Conservation (phyloP, 2,329 filamentous ascomycete genomes). For the Colletotrichum caudatum region DNA sequence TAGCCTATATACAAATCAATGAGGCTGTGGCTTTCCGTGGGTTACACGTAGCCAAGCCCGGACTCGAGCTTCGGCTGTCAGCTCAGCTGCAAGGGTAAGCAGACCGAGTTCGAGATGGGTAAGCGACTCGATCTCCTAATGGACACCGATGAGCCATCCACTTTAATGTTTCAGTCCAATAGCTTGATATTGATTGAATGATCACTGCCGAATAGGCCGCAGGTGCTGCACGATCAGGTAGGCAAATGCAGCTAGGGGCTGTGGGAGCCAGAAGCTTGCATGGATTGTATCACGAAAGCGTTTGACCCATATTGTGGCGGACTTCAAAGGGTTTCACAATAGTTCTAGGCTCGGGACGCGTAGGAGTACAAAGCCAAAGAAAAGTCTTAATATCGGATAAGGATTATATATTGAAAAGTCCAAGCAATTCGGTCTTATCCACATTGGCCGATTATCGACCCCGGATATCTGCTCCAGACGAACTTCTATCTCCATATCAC, state of each 20-base stretch:
- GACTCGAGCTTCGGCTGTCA: not conserved
- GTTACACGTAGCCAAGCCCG: conserved; percentile 6
- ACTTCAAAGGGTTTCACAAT: not conserved
- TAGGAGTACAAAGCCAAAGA: not conserved
- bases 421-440: too few relatives aligned
- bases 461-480: too few relatives aligned
- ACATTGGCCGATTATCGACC: not conserved
- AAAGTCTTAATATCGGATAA: not conserved
- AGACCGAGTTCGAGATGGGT: not conserved
- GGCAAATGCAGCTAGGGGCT: not conserved
- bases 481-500: not conserved
- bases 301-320: not conserved
- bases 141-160: not conserved
- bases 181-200: not conserved
- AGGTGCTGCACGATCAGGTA: not conserved
- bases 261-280: not conserved
- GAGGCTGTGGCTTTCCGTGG: conserved; percentile 21
- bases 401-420: not conserved
- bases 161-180: not conserved
- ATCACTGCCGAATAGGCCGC: not conserved
- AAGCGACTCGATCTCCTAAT: not conserved
- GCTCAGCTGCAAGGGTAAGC: not conserved
- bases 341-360: not conserved
- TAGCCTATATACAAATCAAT: not conserved
- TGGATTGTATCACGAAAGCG: not conserved